Base-by-base conservation (phyloP, 176 grass and related monocot genomes). In the barley (Hordeum vulgare) region DNA sequence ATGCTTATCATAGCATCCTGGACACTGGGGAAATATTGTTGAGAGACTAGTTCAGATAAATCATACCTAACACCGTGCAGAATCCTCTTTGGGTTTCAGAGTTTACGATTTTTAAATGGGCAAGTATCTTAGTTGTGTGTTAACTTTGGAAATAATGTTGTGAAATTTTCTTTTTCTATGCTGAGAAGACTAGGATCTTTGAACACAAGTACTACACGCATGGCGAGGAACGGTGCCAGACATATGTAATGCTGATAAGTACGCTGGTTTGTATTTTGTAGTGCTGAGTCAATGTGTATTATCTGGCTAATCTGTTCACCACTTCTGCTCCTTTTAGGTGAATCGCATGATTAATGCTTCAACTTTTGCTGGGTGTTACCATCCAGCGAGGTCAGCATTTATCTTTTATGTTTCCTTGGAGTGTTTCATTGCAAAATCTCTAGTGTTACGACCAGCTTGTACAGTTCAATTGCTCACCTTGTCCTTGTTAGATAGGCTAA, bases 121-220 rank as follows among this genome's bases (percentile, higher is more conserved):
- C 23, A 81, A 70, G 18, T 56, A 21, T 56, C 51, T 18, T 21
- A 56, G 21, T 34, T 47, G 37, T 18, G 18, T 17, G 36, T 61
- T 34, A 44, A 40, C 14, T 35, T 31, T 83, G 13, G 69, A 63
- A 51, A 47, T 67, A 75, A 39, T 25, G 10, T 66, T 63, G 8
- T 44, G 74, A 41, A 53, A 61, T 85, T 9, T 61, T 53, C n/a
- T 57, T 36, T 37, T 64, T 79, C 47, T 15, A 53, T 88, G 15
- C 81, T 68, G 63, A 66, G 31, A 79, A 96, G 94, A 66, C 60
- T 77, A 88, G 91, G 42, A 81, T 58, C 66, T 93, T 93, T 26
- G 84, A 80, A 23, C 91, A 96, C 82, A 88, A 85, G 53, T 94
- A 89, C 71, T 91, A 76, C 83, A 82, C 21, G 3, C 36, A 80